Percentiles rank a stretch among this genome's conserved stretches.
Evolutionary conservation across 768 basidiomycete genomes (phyloP).

Genomic region (Leccinum imitatum): DNA sequence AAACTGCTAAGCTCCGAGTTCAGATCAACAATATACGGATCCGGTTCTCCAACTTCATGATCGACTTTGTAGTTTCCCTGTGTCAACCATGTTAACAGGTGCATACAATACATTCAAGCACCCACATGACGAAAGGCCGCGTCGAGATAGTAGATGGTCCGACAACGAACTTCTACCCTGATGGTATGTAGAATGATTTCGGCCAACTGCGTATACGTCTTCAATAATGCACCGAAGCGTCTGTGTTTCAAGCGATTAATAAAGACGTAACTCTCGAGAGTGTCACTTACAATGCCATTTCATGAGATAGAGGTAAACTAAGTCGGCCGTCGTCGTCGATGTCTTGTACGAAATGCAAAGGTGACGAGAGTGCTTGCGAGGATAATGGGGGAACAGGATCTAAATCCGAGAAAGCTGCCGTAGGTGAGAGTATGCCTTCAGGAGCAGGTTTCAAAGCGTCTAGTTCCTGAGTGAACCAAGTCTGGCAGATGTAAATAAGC

Average conservation of each 20-base stretch:
- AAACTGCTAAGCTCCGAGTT: slow-evolving; percentile 76
- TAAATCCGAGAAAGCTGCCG: slow-evolving; percentile 43
- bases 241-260: slow-evolving; percentile 40
- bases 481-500: slow-evolving; percentile 40
- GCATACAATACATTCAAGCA: slow-evolving; percentile 8
- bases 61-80: slow-evolving; percentile 86
- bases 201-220: slow-evolving; percentile 88
- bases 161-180: slow-evolving; percentile 83
- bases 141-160: slow-evolving; percentile 77
- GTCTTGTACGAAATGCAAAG: slow-evolving; percentile 43
- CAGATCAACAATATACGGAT: slow-evolving; percentile 83
- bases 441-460: slow-evolving; percentile 61
- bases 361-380: slow-evolving; percentile 45
- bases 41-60: slow-evolving; percentile 84
- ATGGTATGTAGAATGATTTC: slow-evolving; percentile 86
- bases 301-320: slow-evolving; percentile 74
- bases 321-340: slow-evolving; percentile 47
- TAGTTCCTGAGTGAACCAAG: slow-evolving; percentile 82
- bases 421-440: slow-evolving; percentile 49
- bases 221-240: slow-evolving; percentile 86
- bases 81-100: slow-evolving; percentile 11
- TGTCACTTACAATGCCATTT: slow-evolving; percentile 80
- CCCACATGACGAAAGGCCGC: slow-evolving; percentile 75
- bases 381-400: slow-evolving; percentile 48
- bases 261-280: neutral